Evolutionary conservation across 306 rosid genomes (phyloP), one percentile per base, ranked within the genome.

Genomic region (Pterocarpus macrocarpus): DNA sequence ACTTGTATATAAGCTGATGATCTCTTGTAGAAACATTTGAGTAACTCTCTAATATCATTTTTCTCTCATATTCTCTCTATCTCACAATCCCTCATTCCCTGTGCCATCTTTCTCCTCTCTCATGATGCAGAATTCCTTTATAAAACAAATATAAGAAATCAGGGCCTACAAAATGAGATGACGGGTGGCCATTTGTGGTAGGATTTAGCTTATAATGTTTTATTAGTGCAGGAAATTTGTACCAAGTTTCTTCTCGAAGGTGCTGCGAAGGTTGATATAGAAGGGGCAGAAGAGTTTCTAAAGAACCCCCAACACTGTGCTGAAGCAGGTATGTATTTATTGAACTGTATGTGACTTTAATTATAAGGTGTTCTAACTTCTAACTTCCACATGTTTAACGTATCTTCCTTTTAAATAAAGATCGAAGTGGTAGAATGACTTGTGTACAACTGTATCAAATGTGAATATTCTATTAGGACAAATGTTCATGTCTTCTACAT

Each of bases 281-380:
- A 82, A 82, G 97, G 97, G 22, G 94, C 97, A 30, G 92, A 86
- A 53, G 97, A 92, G 91, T 95, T 89, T 91, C 95, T 95, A 52
- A 85, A 65, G 77, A 86, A 89, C 28, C 76, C 90, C 91, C 63
- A 89, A 84, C 86, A 89, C 91, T 80, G 98, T 95, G 59, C 87
- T 91, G 77, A 84, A 82, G 69, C 95, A 95, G 97, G 97, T 94
- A 55, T 50, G 71, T 81, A 62, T 55, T 52, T 35, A 41, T 35
- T 53, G 32, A 12, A 4, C 52, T 22, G 6, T 22, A 16, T 69
- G 64, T 36, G 15, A 64, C 38, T 69, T 63, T 49, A 64, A 36
- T 57, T 22, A 17, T 22, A 22, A 22, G 28, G 28, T 22, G 28
- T 22, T 22, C 28, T 22, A 1, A 22, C 28, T 22, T 22, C 28